Evolutionary conservation across 176 grass and related monocot genomes (phyloP).

Genomic region (Oryza brachyantha): DNA sequence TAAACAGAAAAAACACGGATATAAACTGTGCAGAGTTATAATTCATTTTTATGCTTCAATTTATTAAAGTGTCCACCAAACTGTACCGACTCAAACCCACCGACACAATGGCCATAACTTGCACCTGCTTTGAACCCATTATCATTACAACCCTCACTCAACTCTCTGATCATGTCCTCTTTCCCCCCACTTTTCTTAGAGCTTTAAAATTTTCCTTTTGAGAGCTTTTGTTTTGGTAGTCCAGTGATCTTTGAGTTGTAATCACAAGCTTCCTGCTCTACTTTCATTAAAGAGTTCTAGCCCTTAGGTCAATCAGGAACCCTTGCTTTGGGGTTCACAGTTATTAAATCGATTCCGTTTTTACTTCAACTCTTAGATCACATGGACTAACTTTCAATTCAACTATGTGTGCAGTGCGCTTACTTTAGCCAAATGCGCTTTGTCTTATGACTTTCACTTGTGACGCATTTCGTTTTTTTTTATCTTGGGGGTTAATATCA

Average conservation of each 20-base stretch:
- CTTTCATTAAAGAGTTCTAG: slow-evolving; percentile 24
- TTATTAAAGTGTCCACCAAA: background rate
- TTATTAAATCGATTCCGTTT: background rate
- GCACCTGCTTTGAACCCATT: background rate
- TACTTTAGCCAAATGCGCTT: background rate
- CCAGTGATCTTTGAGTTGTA: background rate
- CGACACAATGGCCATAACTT: slow-evolving; percentile 26
- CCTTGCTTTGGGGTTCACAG: background rate
- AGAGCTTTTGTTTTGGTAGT: background rate
- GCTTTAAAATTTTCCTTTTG: background rate
- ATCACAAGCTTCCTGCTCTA: slow-evolving; percentile 1
- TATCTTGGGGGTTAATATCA: background rate
- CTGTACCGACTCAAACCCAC: slow-evolving; percentile 19
- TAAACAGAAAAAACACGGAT: background rate
- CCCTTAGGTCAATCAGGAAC: background rate
- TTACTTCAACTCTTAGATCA: background rate
- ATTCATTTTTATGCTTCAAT: background rate
- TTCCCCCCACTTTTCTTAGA: background rate
- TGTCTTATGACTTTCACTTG: background rate
- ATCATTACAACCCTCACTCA: background rate
- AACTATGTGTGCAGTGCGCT: background rate
- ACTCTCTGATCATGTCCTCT: background rate
- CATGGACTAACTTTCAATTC: background rate
- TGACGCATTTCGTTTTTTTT: background rate
- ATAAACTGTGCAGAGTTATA: background rate